Conservation (phyloP, 305 asterid genomes). For the Fraxinus dipetala region DNA sequence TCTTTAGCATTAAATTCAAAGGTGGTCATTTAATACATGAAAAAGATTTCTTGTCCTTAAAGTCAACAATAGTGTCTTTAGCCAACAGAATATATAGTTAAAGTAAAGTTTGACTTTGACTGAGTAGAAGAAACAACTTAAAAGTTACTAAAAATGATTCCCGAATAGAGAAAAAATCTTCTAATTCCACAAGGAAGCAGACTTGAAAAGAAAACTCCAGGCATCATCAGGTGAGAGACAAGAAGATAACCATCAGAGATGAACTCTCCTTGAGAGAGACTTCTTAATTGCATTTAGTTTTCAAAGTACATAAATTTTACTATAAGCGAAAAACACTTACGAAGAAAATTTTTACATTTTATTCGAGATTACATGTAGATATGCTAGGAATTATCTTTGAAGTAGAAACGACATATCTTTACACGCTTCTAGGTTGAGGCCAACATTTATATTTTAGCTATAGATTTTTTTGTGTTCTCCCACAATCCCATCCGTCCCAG, state of each 20-base stretch:
- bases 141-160: too few relatives aligned
- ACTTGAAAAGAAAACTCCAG: too few relatives aligned
- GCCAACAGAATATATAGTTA: too few relatives aligned
- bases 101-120: too few relatives aligned
- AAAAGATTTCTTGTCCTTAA: not conserved
- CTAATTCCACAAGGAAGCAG: too few relatives aligned
- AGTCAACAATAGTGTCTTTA: not conserved
- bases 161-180: too few relatives aligned
- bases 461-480: conserved; percentile 10
- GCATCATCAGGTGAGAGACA: too few relatives aligned
- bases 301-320: not conserved
- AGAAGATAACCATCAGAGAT: too few relatives aligned
- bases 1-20: not conserved
- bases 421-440: not conserved
- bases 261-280: too few relatives aligned
- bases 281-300: not conserved
- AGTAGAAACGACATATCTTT: not conserved
- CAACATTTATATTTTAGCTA: not conserved
- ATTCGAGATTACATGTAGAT: not conserved
- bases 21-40: not conserved
- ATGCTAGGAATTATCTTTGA: not conserved
- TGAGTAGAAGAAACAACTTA: too few relatives aligned
- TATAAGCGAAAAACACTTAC: not conserved
- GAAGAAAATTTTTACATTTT: not conserved
- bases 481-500: conserved; percentile 42